Conservation (phyloP, 1,139 yeast species). For the Hyphopichia khmerensis region DNA sequence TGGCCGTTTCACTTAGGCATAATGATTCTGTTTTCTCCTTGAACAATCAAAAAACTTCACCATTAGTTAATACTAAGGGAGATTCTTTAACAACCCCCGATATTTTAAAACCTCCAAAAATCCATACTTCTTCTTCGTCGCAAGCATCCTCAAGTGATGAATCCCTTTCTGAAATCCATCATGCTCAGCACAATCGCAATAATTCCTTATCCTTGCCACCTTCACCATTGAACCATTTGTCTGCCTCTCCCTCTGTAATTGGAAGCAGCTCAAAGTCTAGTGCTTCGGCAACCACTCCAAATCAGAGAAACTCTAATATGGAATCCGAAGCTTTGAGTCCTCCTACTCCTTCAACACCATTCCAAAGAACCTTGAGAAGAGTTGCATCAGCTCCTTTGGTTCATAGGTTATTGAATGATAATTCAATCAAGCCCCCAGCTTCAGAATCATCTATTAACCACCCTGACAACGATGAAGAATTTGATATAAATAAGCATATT, state of each 20-base stretch:
- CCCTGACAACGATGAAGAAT: constrained; percentile 18
- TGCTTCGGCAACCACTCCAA: neutral
- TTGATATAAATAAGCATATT: constrained; percentile 51
- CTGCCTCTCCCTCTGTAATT: constrained; percentile 1
- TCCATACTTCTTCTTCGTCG: constrained; percentile 8
- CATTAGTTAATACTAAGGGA: neutral
- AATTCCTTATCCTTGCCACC: constrained; percentile 2
- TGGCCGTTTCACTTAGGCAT: constrained; percentile 41
- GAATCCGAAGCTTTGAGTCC: constrained; percentile 1
- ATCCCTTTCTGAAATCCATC: constrained; percentile 7
- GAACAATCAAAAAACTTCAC: constrained; percentile 6
- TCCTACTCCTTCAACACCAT: constrained; percentile 26
- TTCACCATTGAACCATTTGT: neutral
- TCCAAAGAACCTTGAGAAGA: constrained; percentile 60
- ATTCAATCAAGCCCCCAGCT: constrained; percentile 6
- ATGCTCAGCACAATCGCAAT: neutral
- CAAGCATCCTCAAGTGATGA: constrained; percentile 12
- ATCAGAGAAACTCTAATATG: neutral
- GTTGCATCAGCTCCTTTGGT: constrained; percentile 83
- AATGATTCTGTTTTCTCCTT: constrained; percentile 42
- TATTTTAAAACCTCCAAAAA: constrained; percentile 22
- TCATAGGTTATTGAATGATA: constrained; percentile 33
- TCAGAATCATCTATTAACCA: neutral
- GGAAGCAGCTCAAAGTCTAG: neutral
- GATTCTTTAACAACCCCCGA: neutral